Base-by-base conservation (phyloP, 495 filamentous ascomycete genomes). In the Opeltia flavorubescens region DNA sequence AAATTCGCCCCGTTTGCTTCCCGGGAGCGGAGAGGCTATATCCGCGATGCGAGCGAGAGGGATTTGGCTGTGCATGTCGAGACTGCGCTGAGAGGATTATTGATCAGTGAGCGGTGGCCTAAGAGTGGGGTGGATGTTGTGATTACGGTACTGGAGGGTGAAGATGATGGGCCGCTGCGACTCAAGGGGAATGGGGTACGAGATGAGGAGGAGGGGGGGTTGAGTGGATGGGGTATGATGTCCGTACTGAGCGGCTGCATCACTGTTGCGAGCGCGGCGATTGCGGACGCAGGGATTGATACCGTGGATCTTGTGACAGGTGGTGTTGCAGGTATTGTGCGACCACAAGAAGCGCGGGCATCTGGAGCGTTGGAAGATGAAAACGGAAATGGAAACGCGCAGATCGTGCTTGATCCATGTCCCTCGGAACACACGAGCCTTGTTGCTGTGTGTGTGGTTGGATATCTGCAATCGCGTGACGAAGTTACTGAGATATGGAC, bases 1-100 rank as follows among this genome's bases (percentile, higher is more conserved):
- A 96, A 95, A 65, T 96, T 91, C 56, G 89, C 93, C 0, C 88
- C 91, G 0, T 98, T 98, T 55, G 89, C 93, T 0, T 81, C 86
- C 0, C 76, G 75, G 13, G 76, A 81, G 57, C 74, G 91, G 25
- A 77, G 84, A 52, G 85, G 89, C 26, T 94, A 95, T 60, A 71
- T 95, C 29, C 83, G 89, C 25, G 89, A 96, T 59, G 66, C 78
- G 6, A 78, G 72, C 48, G 91, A 96, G 67, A 75, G 89, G 17
- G 91, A 98, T 62, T 79, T 98, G 1, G 83, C 81, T 12, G 83
- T 86, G 1, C 93, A 95, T 59, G 66, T 98, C 8, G 89, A 95
- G 61, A 86, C 86, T 6, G 91, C 93, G 41, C 69, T 98, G 23
- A 69, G 84, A 24, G 89, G 93, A 3, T 82, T 85, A 2, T 81